These are phyloP conservation scores for Galerina marginata DNA, from an alignment of 768 basidiomycete species.

Conservation along the genomic window DNA sequence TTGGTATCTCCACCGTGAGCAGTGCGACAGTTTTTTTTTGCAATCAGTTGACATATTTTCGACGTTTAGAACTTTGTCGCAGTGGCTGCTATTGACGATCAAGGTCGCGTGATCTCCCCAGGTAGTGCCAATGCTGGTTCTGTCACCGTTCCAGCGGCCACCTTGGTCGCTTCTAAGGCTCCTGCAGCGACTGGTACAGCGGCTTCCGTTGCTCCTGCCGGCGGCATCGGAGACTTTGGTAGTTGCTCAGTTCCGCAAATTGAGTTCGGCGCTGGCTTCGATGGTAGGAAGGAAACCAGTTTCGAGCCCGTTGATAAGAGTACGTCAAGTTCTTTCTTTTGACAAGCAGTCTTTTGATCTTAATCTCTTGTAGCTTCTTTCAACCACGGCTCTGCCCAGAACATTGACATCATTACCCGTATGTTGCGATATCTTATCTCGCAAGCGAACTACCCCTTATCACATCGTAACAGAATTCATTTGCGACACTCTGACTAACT, in stretches of 20 bases:
- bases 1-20: constrained; percentile 45
- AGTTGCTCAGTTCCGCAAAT: constrained; percentile 59
- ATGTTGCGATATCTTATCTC: constrained; percentile 16
- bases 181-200: constrained; percentile 26
- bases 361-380: constrained; percentile 40
- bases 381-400: constrained; percentile 65
- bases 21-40: constrained; percentile 1
- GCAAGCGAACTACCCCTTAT: neutral
- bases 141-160: constrained; percentile 21
- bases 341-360: neutral
- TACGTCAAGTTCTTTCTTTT: constrained; percentile 22
- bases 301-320: constrained; percentile 57
- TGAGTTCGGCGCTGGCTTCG: constrained; percentile 60
- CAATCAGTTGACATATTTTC: neutral
- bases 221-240: constrained; percentile 50
- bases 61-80: constrained; percentile 41
- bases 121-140: constrained; percentile 24
- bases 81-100: constrained; percentile 43
- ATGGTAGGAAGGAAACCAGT: constrained; percentile 56
- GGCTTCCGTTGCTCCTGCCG: constrained; percentile 24
- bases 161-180: constrained; percentile 16
- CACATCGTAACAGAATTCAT: constrained; percentile 42
- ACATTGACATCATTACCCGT: constrained; percentile 63
- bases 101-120: constrained; percentile 29
- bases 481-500: constrained; percentile 59